Evolutionary conservation across 768 basidiomycete genomes (phyloP).

Genomic region (Mycena epipterygia): DNA sequence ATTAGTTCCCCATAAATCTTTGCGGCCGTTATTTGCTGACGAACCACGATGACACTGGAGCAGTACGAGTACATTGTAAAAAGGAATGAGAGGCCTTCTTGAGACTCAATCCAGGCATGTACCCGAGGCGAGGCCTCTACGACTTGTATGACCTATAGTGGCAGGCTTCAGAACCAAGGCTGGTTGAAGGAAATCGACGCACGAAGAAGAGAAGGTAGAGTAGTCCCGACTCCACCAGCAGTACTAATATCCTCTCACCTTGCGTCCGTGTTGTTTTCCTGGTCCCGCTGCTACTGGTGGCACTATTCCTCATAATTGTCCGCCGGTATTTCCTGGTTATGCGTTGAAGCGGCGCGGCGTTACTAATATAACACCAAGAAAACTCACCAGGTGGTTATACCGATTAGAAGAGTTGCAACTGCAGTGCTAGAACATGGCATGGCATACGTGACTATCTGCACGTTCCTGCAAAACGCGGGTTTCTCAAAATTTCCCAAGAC

Average conservation of each 20-base stretch:
- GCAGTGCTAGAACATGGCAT: constrained; percentile 24
- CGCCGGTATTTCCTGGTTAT: constrained; percentile 2
- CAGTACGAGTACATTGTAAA: too few species aligned
- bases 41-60: too few species aligned
- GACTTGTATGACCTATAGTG: neutral
- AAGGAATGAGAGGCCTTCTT: too few species aligned
- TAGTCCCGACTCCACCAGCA: constrained; percentile 25
- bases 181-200: neutral
- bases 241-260: constrained; percentile 6
- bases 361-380: neutral
- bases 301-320: neutral
- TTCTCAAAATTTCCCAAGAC: constrained; percentile 24
- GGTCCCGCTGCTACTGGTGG: neutral
- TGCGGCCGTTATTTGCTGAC: too few species aligned
- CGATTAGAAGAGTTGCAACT: constrained; percentile 17
- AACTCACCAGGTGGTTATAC: constrained; percentile 13
- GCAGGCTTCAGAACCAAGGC: neutral
- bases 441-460: constrained; percentile 12
- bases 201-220: constrained; percentile 32
- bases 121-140: too few species aligned
- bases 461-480: constrained; percentile 25
- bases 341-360: neutral
- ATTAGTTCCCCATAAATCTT: too few species aligned
- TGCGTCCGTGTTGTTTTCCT: neutral
- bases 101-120: too few species aligned